A percentile compares a stretch with the other conserved stretches of the same genome.
phyloP scores from a whole-genome alignment of 495 filamentous ascomycete genomes.

The Penicillium silybi region DNA sequence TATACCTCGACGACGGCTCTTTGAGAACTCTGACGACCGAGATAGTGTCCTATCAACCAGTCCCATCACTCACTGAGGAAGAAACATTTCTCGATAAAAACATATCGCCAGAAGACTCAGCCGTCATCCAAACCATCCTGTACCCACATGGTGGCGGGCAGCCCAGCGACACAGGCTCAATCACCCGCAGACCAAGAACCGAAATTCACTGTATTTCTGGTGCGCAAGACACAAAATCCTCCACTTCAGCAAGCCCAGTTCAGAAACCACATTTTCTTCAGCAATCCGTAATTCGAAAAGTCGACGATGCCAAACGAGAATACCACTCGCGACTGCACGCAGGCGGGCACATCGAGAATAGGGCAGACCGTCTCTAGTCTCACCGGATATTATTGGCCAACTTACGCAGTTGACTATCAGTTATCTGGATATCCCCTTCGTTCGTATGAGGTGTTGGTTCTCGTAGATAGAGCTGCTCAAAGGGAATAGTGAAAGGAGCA shows the following conservation, averaged over 20 bases:
- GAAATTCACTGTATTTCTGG: conserved; percentile 47
- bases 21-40: conserved; percentile 43
- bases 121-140: conserved; percentile 57
- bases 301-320: conserved; percentile 51
- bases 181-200: conserved; percentile 26
- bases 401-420: no score
- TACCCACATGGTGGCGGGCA: conserved; percentile 65
- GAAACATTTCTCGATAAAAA: conserved; percentile 32
- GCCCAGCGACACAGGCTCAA: conserved; percentile 56
- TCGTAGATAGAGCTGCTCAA: no score
- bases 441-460: no score
- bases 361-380: no score
- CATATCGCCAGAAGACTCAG: conserved; percentile 13
- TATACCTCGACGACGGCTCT: conserved; percentile 54
- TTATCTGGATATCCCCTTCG: no score
- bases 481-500: no score
- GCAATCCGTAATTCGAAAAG: conserved; percentile 45
- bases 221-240: conserved; percentile 48
- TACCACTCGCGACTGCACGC: conserved; percentile 61
- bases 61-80: conserved; percentile 44
- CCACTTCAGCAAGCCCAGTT: conserved; percentile 53
- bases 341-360: conserved; percentile 61
- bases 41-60: conserved; percentile 42
- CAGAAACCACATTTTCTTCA: conserved; percentile 19
- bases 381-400: no score